Base-by-base conservation (phyloP, 2,329 filamentous ascomycete genomes). In the Penicillium sp. region DNA sequence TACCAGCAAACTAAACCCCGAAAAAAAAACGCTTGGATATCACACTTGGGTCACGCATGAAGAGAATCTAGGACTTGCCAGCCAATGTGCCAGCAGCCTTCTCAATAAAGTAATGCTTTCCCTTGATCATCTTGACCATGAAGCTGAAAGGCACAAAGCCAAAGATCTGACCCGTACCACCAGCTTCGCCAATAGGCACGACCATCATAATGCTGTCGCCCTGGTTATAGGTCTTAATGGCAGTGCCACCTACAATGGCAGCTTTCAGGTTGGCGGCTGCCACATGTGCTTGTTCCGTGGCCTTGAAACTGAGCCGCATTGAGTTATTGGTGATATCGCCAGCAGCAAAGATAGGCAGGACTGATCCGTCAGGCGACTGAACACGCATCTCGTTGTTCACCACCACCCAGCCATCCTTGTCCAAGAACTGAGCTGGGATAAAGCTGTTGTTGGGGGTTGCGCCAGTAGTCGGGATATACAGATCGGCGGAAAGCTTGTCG, bases 391-490 rank as follows among this genome's bases (percentile, higher is more conserved):
- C 53, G 6, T 58, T 60, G 61, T 84, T 76, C 7, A 77, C 79
- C 26, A 70, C 70, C 41, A 86, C 76, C 66, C 78, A 80, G 13
- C 78, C 78, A n/a, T 65, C 56, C 0, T 70, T 66, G 55, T 76
- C 70, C 3, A 84, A 72, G 38, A 81, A 75, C 7, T 71, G 63
- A 4, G 63, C 47, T 0, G 82, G 80, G 1, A 85, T 68, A 65
- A 78, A 85, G 8, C 70, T 71, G 18, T 76, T 80, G 67, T 82
- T 84, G 0, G 81, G 81, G 7, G 68, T 63, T 11, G 78, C 78
- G 27, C 82, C 82, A 13, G 75, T 75, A 0, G 79, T 79, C 3
- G 78, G 75, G 51, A 85, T 77, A 63, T 80, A 84, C 23, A 82
- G 57, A 60, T 84, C 82, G 2, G 77, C 74, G 1, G 72, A 71